Percentiles rank a stretch among this genome's conserved stretches.
Evolutionary conservation across 257 asterid genomes (phyloP).

Genomic region (Fraxinus americana): DNA sequence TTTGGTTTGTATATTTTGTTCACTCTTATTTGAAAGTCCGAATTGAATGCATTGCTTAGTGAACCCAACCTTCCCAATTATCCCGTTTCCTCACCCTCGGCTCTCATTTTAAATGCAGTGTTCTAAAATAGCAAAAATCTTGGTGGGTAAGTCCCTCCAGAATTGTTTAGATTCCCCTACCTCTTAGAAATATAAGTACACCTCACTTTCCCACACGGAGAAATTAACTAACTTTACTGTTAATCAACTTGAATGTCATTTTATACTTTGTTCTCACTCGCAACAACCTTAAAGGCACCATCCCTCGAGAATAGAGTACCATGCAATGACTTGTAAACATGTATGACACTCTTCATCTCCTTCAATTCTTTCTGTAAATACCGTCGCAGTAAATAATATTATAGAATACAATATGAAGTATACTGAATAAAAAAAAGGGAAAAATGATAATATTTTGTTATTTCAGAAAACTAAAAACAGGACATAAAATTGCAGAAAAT

Average conservation of each 20-base stretch:
- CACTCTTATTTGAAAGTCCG: too few species aligned
- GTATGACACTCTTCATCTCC: constrained; percentile 31
- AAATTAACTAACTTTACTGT: constrained; percentile 8
- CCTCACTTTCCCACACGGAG: not conserved
- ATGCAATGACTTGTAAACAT: constrained; percentile 45
- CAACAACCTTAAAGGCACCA: constrained; percentile 68
- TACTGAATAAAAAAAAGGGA: too few species aligned
- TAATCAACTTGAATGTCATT: constrained; percentile 9
- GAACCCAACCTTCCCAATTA: too few species aligned
- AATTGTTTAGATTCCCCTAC: constrained; percentile 56
- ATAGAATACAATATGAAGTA: too few species aligned
- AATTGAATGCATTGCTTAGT: too few species aligned
- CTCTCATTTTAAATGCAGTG: constrained; percentile 30
- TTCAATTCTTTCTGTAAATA: too few species aligned
- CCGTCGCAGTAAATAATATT: too few species aligned
- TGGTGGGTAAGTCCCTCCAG: constrained; percentile 54
- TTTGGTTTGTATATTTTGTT: too few species aligned
- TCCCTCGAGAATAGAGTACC: constrained; percentile 76
- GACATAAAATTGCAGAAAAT: too few species aligned
- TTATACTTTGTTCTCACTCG: constrained; percentile 54
- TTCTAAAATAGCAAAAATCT: constrained; percentile 55
- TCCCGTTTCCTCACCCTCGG: too few species aligned
- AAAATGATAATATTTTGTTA: too few species aligned
- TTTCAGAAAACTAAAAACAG: too few species aligned
- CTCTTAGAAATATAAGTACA: constrained; percentile 55